Percentiles rank a stretch among this genome's conserved stretches.
Evolutionary conservation across 2,329 filamentous ascomycete genomes (phyloP).

Genomic region (Diaporthe citriasiana): DNA sequence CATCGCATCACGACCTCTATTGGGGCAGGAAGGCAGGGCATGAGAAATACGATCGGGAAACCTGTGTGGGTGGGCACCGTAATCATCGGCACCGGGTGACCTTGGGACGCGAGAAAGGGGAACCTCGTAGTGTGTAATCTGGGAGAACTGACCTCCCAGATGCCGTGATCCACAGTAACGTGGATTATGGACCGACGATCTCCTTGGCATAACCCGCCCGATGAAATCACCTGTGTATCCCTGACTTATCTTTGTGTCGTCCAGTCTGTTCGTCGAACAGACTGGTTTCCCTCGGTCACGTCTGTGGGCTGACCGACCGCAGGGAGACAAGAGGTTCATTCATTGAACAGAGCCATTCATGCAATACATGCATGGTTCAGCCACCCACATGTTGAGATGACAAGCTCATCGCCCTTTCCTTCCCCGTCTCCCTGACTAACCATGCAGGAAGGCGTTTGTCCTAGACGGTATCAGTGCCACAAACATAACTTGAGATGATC

Average conservation of each 20-base stretch:
- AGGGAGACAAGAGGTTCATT: slow-evolving; percentile 7
- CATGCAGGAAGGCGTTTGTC: slow-evolving; percentile 19
- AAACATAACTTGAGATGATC: slow-evolving; percentile 32
- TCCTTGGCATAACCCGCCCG: slow-evolving; percentile 32
- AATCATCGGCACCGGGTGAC: slow-evolving; percentile 21
- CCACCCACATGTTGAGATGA: slow-evolving; percentile 25
- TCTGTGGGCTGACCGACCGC: slow-evolving; percentile 16
- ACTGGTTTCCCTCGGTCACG: slow-evolving; percentile 14
- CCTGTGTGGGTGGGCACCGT: slow-evolving; percentile 1
- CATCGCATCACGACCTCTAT: slow-evolving; percentile 10
- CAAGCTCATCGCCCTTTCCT: slow-evolving; percentile 15
- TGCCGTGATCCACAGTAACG: slow-evolving; percentile 28
- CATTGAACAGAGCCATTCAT: background rate
- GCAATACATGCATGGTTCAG: slow-evolving; percentile 22
- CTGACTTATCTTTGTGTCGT: slow-evolving; percentile 7
- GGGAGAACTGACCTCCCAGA: slow-evolving; percentile 13
- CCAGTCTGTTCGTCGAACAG: background rate
- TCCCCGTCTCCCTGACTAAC: background rate
- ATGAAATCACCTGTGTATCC: slow-evolving; percentile 28
- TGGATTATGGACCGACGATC: slow-evolving; percentile 34
- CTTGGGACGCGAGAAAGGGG: slow-evolving; percentile 27
- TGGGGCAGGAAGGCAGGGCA: background rate
- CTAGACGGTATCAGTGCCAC: slow-evolving; percentile 15
- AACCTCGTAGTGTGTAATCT: slow-evolving; percentile 25
- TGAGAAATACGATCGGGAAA: slow-evolving; percentile 9